These are phyloP conservation scores for Tolypocladium cylindrosporum DNA, from an alignment of 2,329 filamentous ascomycete genomes.

Conservation along the genomic window DNA sequence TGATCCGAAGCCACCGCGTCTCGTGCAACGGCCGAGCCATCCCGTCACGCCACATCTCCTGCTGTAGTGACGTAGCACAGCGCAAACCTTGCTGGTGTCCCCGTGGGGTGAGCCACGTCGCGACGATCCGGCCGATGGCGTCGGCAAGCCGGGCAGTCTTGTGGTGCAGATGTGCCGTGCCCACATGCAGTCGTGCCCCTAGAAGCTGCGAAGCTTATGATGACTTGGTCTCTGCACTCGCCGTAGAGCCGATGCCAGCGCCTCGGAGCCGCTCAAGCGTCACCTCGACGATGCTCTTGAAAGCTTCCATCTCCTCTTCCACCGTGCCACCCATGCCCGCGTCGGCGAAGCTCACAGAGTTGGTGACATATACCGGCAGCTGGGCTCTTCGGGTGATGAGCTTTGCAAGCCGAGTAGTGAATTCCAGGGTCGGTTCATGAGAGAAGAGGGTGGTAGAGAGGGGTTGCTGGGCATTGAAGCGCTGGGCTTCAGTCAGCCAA, in stretches of 20 bases:
- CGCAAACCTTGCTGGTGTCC: neutral
- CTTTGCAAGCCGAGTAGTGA: conserved; percentile 76
- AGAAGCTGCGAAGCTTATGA: neutral
- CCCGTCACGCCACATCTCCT: neutral
- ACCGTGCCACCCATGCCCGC: conserved; percentile 69
- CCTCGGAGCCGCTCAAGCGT: conserved; percentile 30
- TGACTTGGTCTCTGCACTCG: neutral
- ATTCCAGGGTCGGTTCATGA: conserved; percentile 69
- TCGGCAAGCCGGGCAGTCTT: neutral
- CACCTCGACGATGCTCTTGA: conserved; percentile 63
- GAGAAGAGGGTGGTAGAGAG: conserved; percentile 73
- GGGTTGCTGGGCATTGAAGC: conserved; percentile 47
- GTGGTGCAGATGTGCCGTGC: neutral
- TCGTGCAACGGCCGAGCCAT: neutral
- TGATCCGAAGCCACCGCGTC: neutral
- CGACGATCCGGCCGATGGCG: neutral
- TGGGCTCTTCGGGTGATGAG: conserved; percentile 64
- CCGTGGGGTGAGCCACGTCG: neutral
- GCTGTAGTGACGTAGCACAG: neutral
- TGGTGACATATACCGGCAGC: conserved; percentile 81
- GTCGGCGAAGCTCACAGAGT: conserved; percentile 68
- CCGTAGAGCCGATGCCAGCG: conserved; percentile 3
- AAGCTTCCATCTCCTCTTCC: conserved; percentile 90
- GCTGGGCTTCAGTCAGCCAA: conserved; percentile 20
- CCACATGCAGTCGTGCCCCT: too few species aligned